Evolutionary conservation across 1,284 basidiomycete genomes (phyloP).

Genomic region (Rhizoctonia solani): DNA sequence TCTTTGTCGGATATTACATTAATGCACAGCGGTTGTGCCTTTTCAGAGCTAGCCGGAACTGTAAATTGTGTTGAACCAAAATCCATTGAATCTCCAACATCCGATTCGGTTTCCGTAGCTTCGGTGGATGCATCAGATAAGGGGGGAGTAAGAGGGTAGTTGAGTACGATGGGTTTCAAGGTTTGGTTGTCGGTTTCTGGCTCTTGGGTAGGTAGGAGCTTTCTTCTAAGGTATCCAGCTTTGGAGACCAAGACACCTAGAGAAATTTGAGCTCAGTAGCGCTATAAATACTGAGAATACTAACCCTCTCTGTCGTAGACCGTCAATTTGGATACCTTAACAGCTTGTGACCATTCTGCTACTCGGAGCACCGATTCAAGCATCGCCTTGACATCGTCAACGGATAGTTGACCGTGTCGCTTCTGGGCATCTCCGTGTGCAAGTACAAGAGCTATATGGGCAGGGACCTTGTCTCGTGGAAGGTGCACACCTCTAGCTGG

Average conservation of each 20-base stretch:
- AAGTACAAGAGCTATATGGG: constrained; percentile 27
- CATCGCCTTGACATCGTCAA: constrained; percentile 30
- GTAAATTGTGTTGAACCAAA: constrained; percentile 22
- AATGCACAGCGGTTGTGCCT: background rate
- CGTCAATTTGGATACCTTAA: constrained; percentile 16
- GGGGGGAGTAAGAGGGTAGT: constrained; percentile 29
- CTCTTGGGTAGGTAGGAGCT: constrained; percentile 25
- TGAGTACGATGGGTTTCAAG: constrained; percentile 16
- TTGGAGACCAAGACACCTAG: constrained; percentile 28
- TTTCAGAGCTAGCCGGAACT: constrained; percentile 10
- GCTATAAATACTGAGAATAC: background rate
- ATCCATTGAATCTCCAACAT: background rate
- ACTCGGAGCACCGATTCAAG: constrained; percentile 34
- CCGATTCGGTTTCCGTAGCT: constrained; percentile 24
- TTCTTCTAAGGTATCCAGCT: constrained; percentile 24
- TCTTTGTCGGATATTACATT: constrained; percentile 34
- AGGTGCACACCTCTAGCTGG: constrained; percentile 9
- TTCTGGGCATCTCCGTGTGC: constrained; percentile 31
- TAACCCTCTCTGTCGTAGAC: constrained; percentile 31
- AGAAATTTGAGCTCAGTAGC: background rate
- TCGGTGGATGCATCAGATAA: constrained; percentile 27
- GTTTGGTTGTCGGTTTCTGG: background rate
- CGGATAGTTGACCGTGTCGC: constrained; percentile 23
- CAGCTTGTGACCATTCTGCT: constrained; percentile 20
- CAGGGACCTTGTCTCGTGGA: constrained; percentile 26